Conservation (phyloP, 2,329 filamentous ascomycete genomes). For the Colletotrichum tamarilloi region DNA sequence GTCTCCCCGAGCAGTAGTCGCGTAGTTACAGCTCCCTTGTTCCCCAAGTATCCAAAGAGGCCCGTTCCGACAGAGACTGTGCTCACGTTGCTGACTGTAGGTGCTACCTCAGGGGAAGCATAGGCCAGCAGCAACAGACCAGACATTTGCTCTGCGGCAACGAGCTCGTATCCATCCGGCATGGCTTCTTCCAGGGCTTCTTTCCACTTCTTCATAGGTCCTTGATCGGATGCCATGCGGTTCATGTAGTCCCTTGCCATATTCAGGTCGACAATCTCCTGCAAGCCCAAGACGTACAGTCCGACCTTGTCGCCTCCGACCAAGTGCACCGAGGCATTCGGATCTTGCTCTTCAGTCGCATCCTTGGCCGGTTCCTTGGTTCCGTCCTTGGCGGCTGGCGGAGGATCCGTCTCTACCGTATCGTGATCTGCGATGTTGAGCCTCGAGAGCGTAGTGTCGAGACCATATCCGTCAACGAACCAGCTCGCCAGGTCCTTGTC, state of each 20-base stretch:
- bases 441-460: slow-evolving; percentile 71
- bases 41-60: slow-evolving; percentile 91
- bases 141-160: slow-evolving; percentile 86
- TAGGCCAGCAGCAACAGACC: slow-evolving; percentile 88
- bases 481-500: slow-evolving; percentile 89
- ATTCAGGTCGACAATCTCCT: slow-evolving; percentile 91
- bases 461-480: slow-evolving; percentile 83
- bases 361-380: slow-evolving; percentile 1
- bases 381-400: not conserved
- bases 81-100: slow-evolving; percentile 83
- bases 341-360: slow-evolving; percentile 40
- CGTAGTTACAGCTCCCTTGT: slow-evolving; percentile 90
- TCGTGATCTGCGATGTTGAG: slow-evolving; percentile 57
- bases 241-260: slow-evolving; percentile 82
- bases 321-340: slow-evolving; percentile 51
- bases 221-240: slow-evolving; percentile 77
- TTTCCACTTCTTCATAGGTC: slow-evolving; percentile 82
- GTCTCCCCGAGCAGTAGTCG: slow-evolving; percentile 89
- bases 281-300: slow-evolving; percentile 89
- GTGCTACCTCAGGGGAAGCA: slow-evolving; percentile 79
- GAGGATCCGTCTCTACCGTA: slow-evolving; percentile 42
- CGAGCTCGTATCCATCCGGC: slow-evolving; percentile 79
- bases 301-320: slow-evolving; percentile 78
- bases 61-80: slow-evolving; percentile 89
- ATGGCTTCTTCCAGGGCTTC: slow-evolving; percentile 78